phyloP scores from a whole-genome alignment of 805 yeast genomes.

The Yarrowia sp. region DNA sequence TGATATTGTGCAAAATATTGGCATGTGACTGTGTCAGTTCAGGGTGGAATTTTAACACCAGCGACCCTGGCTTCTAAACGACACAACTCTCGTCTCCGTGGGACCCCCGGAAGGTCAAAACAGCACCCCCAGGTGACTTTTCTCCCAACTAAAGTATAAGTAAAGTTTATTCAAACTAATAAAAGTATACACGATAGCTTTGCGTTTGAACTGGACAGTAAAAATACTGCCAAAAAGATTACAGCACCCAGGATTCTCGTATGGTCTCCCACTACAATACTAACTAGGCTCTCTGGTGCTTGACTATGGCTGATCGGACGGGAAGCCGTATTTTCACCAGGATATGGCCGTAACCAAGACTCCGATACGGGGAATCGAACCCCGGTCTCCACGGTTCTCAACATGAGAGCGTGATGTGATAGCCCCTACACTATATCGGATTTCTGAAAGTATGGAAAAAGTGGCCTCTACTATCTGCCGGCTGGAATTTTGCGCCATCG shows the following conservation, averaged over 20 bases:
- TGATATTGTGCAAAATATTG: too few species aligned
- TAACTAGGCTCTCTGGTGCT: slow-evolving; percentile 23
- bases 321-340: slow-evolving; percentile 23
- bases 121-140: too few species aligned
- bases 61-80: too few species aligned
- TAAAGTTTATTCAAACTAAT: too few species aligned
- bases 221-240: too few species aligned
- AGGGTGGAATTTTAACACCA: too few species aligned
- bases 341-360: slow-evolving; percentile 9
- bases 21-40: too few species aligned
- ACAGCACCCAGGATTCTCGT: slow-evolving; percentile 24
- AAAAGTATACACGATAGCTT: background rate
- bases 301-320: slow-evolving; percentile 24
- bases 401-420: slow-evolving; percentile 25
- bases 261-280: slow-evolving; percentile 23
- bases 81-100: too few species aligned
- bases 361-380: slow-evolving; percentile 28
- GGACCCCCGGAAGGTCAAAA: too few species aligned
- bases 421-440: slow-evolving; percentile 26
- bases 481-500: background rate
- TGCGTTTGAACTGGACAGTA: too few species aligned
- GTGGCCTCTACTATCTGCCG: background rate
- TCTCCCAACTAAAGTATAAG: too few species aligned
- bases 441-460: background rate
- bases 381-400: slow-evolving; percentile 27